Evolutionary conservation across 2,329 filamentous ascomycete species (phyloP).

Genomic region (Fusarium brachygibbosum): DNA sequence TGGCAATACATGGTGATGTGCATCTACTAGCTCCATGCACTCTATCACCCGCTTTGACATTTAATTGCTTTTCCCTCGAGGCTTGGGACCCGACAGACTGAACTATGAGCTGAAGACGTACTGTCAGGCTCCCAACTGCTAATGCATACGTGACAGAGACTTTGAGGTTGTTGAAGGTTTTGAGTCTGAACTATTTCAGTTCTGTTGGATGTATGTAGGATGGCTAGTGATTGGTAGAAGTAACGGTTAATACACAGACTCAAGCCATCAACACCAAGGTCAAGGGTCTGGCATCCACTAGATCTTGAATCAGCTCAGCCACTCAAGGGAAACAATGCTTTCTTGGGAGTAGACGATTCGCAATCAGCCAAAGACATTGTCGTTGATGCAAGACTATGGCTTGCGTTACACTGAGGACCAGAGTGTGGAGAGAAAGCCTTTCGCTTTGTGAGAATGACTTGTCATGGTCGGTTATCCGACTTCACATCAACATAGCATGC

Average conservation of each 20-base stretch:
- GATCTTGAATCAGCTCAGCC: constrained; percentile 20
- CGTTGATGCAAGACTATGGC: constrained; percentile 8
- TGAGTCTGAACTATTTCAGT: neutral
- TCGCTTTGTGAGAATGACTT: constrained; percentile 9
- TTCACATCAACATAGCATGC: neutral
- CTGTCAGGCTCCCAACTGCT: constrained; percentile 4
- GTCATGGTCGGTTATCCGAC: constrained; percentile 12
- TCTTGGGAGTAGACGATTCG: constrained; percentile 11
- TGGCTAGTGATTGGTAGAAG: constrained; percentile 22
- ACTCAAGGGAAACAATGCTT: constrained; percentile 17
- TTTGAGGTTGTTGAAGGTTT: constrained; percentile 6
- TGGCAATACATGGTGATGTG: constrained; percentile 22
- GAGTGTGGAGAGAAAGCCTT: constrained; percentile 25
- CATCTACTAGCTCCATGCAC: constrained; percentile 16
- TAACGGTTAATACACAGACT: constrained; percentile 5
- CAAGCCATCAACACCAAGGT: constrained; percentile 9
- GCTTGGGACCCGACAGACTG: constrained; percentile 29
- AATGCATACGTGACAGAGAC: constrained; percentile 1
- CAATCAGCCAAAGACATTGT: constrained; percentile 17
- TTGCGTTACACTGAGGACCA: constrained; percentile 15
- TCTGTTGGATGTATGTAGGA: neutral
- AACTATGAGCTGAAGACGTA: constrained; percentile 30
- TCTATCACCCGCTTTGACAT: constrained; percentile 36
- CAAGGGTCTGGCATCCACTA: constrained; percentile 22
- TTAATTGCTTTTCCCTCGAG: constrained; percentile 30